phyloP scores from a whole-genome alignment of 2,329 filamentous ascomycete genomes.

The Thielaviopsis ethacetica region DNA sequence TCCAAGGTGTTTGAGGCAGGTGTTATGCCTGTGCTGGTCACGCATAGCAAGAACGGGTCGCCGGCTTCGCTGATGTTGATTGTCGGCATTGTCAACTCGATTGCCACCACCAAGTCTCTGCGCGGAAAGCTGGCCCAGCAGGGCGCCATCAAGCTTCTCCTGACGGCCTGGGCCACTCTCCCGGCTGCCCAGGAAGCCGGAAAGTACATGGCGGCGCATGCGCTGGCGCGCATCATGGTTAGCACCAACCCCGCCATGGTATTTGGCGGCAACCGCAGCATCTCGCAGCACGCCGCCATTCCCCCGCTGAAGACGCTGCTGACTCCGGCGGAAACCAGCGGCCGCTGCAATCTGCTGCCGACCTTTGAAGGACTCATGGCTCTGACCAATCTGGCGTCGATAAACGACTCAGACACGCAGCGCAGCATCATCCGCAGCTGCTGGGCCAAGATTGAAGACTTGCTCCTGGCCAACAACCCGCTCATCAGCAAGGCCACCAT shows the following conservation, averaged over 20 bases:
- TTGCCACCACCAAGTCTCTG: conserved; percentile 57
- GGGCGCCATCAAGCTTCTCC: conserved; percentile 74
- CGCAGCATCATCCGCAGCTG: conserved; percentile 55
- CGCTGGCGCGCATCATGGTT: conserved; percentile 71
- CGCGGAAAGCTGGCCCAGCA: conserved; percentile 77
- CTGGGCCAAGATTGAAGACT: conserved; percentile 67
- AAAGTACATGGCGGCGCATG: conserved; percentile 54
- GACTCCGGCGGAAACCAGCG: conserved; percentile 41
- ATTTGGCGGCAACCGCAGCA: conserved; percentile 62
- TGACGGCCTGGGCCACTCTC: conserved; percentile 51
- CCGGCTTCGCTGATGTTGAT: conserved; percentile 54
- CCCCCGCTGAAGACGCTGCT: conserved; percentile 66
- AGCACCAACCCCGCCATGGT: conserved; percentile 71
- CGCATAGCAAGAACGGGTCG: conserved; percentile 57
- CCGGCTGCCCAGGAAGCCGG: conserved; percentile 30
- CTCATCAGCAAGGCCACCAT: conserved; percentile 69
- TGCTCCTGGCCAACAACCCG: conserved; percentile 59
- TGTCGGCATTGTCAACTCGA: conserved; percentile 58
- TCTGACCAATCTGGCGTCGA: conserved; percentile 81
- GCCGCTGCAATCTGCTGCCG: conserved; percentile 64
- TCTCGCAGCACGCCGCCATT: conserved; percentile 63
- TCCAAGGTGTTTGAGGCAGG: conserved; percentile 63
- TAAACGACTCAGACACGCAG: conserved; percentile 49
- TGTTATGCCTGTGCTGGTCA: conserved; percentile 59
- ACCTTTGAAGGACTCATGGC: conserved; percentile 84